Evolutionary conservation across 2,329 filamentous ascomycete species (phyloP), one percentile per base, ranked within the genome.

Genomic region (Monilinia aucupariae): DNA sequence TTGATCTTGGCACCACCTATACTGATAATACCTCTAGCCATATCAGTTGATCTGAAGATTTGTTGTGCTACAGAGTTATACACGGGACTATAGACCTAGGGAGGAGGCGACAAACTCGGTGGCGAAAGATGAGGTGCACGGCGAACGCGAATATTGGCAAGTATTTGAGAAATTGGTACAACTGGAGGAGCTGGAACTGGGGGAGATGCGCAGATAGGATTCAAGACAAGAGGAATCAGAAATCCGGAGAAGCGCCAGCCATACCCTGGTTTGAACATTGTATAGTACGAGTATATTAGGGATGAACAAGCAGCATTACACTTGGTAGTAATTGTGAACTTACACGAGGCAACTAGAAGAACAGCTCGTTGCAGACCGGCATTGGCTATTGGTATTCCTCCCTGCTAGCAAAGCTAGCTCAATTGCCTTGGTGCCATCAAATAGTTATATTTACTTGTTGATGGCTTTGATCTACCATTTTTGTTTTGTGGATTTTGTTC

Each of bases 31-130:
- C 27, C 53, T 56, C 94, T 94, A 61, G 99, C 94, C 94, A 99
- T 97, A 74, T 99, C 94, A 75, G 99, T 99, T 64, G 94, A 94
- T 71, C 99, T 99, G 79, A 90, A 99, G 69, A 99, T 99, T 77
- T 99, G 94, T 77, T 47, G 53, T 45, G 41, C 32, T 17, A 45
- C 17, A 32, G n/a, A 10, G 8, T 47, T 9, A 8, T 10, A 20
- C 20, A n/a, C 20, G 20, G 20, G 12, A 17, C 7, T 3, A n/a
- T 4, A n/a, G 43, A n/a, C n/a, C 43, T 47, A 22, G 43, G 43
- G 20, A 47, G 43, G 22, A 47, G 43, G 8, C 43, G 43, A 9
- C 43, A n/a, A 47, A 47, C 20, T 3, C 43, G 43, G n/a, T n/a
- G 43, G 22, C n/a, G n/a, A 22, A 47, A 9, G 7, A 22, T 10